Conservation (phyloP, 2,329 filamentous ascomycete genomes). For the Malbranchea zuffiana region DNA sequence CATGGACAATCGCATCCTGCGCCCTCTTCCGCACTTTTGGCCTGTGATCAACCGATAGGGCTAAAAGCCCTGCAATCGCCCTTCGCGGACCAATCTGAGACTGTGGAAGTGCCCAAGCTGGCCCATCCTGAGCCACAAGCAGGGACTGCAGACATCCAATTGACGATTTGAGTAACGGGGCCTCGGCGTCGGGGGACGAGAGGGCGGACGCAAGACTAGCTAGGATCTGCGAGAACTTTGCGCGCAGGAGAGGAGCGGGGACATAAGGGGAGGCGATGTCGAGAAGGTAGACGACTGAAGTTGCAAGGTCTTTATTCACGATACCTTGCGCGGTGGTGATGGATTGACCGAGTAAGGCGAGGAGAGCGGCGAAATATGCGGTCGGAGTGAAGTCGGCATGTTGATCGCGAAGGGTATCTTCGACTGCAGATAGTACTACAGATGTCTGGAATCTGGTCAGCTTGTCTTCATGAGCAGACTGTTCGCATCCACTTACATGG, state of each 20-base stretch:
- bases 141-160: constrained; percentile 92
- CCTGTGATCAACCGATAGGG: constrained; percentile 71
- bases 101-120: constrained; percentile 77
- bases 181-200: constrained; percentile 68
- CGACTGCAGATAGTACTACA: constrained; percentile 79
- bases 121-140: constrained; percentile 73
- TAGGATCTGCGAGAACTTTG: constrained; percentile 92
- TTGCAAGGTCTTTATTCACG: constrained; percentile 69
- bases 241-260: constrained; percentile 74
- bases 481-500: constrained; percentile 49
- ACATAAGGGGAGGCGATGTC: constrained; percentile 80
- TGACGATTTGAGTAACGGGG: constrained; percentile 71
- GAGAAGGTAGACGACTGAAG: constrained; percentile 87
- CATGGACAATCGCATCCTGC: constrained; percentile 73
- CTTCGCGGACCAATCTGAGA: constrained; percentile 75
- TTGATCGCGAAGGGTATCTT: constrained; percentile 83
- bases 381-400: constrained; percentile 74
- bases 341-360: constrained; percentile 74
- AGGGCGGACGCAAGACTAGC: constrained; percentile 75
- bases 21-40: constrained; percentile 92
- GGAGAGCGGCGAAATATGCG: constrained; percentile 88
- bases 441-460: constrained; percentile 49
- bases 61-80: constrained; percentile 75
- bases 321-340: constrained; percentile 51
- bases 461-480: constrained; percentile 16